Evolutionary conservation across 495 filamentous ascomycete genomes (phyloP), one percentile per base, ranked within the genome.

Genomic region (Penicillium paxilli): DNA sequence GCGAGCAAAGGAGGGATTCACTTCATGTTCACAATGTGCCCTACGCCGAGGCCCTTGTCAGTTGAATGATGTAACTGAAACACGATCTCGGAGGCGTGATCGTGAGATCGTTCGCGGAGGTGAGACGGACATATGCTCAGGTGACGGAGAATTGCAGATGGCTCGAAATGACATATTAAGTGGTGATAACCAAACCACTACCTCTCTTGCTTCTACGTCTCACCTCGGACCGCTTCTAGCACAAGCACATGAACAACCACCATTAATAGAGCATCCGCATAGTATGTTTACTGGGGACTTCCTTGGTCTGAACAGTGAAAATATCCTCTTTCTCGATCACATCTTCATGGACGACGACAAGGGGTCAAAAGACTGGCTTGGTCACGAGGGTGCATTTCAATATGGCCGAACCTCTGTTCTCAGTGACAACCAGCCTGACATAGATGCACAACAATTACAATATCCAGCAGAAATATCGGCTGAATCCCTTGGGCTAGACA

Each of bases 301-400:
- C 5, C 23, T 44, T 22, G 38, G 16, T 22, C 49, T 52, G 24
- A 52, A 28, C 19, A 9, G 17, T 25, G 49, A 52, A 17, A 52
- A 52, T 33, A 44, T 52, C 19, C 10, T 45, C 24, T 52, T 52
- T 52, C 49, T 52, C 24, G 49, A 52, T 44, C 49, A 52, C 21
- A n/a, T 52, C 12, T 52, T 52, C 26, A 52, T 52, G 49, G 49
- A 30, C 17, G 38, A 35, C 24, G 23, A 24, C 5, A 38, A 14
- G 3, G 48, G 22, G 16, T 25, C 48, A 42, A 30, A 6, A 14
- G 47, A 49, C 2, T 51, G 48, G 47, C 47, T 25, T 17, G 48
- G 33, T n/a, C 11, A 30, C 4, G 35, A 38, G 35, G 16, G n/a
- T 38, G 16, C 5, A 6, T 12, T 35, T 35, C 5, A 6, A 35